These are phyloP conservation scores for Cucumis melo DNA, from an alignment of 306 rosid species.

Conservation along the genomic window DNA sequence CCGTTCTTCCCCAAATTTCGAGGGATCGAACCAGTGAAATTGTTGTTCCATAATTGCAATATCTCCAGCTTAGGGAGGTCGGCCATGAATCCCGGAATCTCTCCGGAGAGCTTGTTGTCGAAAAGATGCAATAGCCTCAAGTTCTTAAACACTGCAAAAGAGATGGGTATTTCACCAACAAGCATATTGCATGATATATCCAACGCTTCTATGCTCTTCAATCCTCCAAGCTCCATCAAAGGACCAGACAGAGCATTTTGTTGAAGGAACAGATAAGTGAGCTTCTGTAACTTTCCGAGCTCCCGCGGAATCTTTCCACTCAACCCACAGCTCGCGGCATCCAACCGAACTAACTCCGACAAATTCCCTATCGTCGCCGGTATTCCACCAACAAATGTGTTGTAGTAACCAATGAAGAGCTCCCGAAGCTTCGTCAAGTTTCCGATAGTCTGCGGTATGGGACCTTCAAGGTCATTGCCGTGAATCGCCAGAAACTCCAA, in stretches of 20 bases:
- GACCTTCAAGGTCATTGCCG: conserved; percentile 59
- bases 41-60: conserved; percentile 82
- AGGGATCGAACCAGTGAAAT: conserved; percentile 76
- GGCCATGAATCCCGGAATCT: conserved; percentile 67
- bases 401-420: conserved; percentile 70
- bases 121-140: conserved; percentile 60
- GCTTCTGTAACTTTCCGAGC: conserved; percentile 53
- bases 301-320: conserved; percentile 67
- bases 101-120: conserved; percentile 72
- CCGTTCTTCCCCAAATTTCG: conserved; percentile 58
- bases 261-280: conserved; percentile 66
- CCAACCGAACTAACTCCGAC: conserved; percentile 48
- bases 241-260: conserved; percentile 65
- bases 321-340: conserved; percentile 61
- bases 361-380: conserved; percentile 67
- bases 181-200: conserved; percentile 72
- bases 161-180: conserved; percentile 64
- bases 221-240: conserved; percentile 40
- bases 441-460: conserved; percentile 59
- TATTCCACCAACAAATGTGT: conserved; percentile 43
- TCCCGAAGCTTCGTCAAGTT: conserved; percentile 46
- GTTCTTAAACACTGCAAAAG: conserved; percentile 46
- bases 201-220: conserved; percentile 61
- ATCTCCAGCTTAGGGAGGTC: conserved; percentile 61
- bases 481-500: conserved; percentile 69